These are phyloP conservation scores for Melaleuca quinquenervia DNA, from an alignment of 345 rosid genomes.

Conservation along the genomic window DNA sequence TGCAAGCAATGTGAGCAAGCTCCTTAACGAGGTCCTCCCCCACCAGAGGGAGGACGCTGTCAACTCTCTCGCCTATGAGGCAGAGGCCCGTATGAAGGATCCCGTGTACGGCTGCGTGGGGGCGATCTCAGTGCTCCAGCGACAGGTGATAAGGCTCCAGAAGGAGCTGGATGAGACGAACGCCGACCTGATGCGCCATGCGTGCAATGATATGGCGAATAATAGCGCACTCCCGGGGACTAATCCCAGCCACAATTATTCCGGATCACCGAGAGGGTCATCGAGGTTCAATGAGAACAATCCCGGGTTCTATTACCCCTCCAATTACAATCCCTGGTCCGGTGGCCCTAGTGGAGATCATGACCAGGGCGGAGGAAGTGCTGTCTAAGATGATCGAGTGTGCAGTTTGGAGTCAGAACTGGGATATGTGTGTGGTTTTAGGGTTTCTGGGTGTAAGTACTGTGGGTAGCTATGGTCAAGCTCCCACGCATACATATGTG, in stretches of 20 bases:
- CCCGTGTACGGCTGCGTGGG: slow-evolving; percentile 52
- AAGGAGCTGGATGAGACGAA: slow-evolving; percentile 40
- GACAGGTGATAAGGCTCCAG: slow-evolving; percentile 37
- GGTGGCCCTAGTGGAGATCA: neutral
- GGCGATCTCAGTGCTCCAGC: slow-evolving; percentile 41
- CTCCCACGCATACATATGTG: neutral
- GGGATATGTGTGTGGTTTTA: neutral
- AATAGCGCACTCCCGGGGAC: neutral
- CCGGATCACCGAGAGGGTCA: neutral
- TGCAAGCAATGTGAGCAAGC: slow-evolving; percentile 48
- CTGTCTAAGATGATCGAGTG: neutral
- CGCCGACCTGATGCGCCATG: slow-evolving; percentile 29
- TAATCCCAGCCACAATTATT: neutral
- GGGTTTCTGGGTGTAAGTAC: neutral
- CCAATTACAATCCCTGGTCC: neutral
- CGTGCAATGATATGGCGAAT: slow-evolving; percentile 10
- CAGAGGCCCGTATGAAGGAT: slow-evolving; percentile 47
- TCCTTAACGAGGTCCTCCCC: slow-evolving; percentile 33
- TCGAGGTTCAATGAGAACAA: neutral
- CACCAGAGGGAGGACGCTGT: slow-evolving; percentile 51
- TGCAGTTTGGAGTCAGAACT: neutral
- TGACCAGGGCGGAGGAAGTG: neutral
- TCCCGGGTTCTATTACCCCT: neutral
- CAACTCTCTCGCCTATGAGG: slow-evolving; percentile 48
- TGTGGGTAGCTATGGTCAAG: neutral